phyloP scores from a whole-genome alignment of 2,329 filamentous ascomycete species.

The Corynespora cassiicola region DNA sequence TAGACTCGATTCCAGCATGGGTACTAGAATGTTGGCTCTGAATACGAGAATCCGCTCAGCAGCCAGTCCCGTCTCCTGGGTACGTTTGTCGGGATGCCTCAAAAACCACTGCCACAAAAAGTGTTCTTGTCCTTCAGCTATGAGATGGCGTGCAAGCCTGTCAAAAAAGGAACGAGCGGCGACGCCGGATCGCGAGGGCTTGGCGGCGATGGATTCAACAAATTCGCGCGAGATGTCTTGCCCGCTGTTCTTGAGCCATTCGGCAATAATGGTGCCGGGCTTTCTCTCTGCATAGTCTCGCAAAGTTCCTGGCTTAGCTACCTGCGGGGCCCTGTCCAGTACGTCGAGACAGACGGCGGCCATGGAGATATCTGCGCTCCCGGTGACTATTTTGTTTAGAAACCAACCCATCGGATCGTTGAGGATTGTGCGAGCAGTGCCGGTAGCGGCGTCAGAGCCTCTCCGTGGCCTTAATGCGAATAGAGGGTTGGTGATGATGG shows the following conservation, averaged over 20 bases:
- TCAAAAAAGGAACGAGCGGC: conserved; percentile 18
- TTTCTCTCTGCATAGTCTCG: conserved; percentile 8
- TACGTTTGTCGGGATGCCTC: conserved; percentile 19
- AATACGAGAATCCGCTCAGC: conserved; percentile 20
- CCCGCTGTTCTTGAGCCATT: conserved; percentile 39
- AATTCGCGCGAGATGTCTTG: conserved; percentile 35
- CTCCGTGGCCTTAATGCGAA: conserved; percentile 45
- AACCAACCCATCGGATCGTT: conserved; percentile 51
- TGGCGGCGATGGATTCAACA: conserved; percentile 17
- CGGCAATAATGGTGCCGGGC: conserved; percentile 27
- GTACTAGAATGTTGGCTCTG: conserved; percentile 25
- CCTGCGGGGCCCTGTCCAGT: conserved; percentile 24
- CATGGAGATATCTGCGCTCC: conserved; percentile 45
- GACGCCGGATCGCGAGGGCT: conserved; percentile 10
- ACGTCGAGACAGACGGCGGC: conserved; percentile 47
- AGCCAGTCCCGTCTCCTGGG: conserved; percentile 23
- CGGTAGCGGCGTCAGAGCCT: conserved; percentile 31
- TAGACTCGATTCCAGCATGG: no score
- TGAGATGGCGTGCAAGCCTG: conserved; percentile 26
- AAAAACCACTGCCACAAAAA: conserved; percentile 40
- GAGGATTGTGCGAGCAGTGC: conserved; percentile 24
- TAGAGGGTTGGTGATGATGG: conserved; percentile 59
- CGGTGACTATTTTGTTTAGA: conserved; percentile 45
- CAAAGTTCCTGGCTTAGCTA: no score
- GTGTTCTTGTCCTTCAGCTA: conserved; percentile 25